Evolutionary conservation across 2,329 filamentous ascomycete genomes (phyloP).

Genomic region (Pseudogymnoascus sp.): DNA sequence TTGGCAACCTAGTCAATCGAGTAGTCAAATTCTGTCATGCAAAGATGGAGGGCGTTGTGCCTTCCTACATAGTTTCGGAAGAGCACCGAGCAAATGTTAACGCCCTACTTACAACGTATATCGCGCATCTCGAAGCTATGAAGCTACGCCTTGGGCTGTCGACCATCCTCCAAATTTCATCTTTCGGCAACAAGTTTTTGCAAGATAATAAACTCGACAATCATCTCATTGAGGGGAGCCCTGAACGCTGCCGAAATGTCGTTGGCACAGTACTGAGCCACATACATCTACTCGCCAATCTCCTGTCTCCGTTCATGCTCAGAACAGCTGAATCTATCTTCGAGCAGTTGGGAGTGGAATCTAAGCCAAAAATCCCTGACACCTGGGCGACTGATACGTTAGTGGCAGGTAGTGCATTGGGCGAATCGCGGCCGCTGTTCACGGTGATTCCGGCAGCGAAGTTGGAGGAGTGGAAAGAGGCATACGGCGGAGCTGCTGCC

Average conservation of each 20-base stretch:
- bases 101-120: constrained; percentile 51
- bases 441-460: constrained; percentile 68
- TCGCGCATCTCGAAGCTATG: constrained; percentile 55
- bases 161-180: constrained; percentile 54
- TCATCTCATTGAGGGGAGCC: constrained; percentile 24
- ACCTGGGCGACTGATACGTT: constrained; percentile 50
- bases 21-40: constrained; percentile 64
- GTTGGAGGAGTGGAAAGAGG: constrained; percentile 69
- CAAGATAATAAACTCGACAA: constrained; percentile 32
- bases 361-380: constrained; percentile 48
- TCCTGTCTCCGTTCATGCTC: constrained; percentile 75
- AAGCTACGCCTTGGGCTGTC: constrained; percentile 57
- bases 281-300: constrained; percentile 64
- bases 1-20: constrained; percentile 62
- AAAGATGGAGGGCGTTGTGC: constrained; percentile 46
- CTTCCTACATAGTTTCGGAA: constrained; percentile 37
- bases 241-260: constrained; percentile 22
- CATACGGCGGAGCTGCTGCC: constrained; percentile 53
- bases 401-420: constrained; percentile 65
- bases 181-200: constrained; percentile 45
- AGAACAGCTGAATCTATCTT: constrained; percentile 62
- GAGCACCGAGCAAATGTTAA: constrained; percentile 43
- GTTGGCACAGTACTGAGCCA: constrained; percentile 70
- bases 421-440: constrained; percentile 67
- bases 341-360: constrained; percentile 54